Evolutionary conservation across 306 rosid species (phyloP).

Genomic region (Sechiopsis laciniata): DNA sequence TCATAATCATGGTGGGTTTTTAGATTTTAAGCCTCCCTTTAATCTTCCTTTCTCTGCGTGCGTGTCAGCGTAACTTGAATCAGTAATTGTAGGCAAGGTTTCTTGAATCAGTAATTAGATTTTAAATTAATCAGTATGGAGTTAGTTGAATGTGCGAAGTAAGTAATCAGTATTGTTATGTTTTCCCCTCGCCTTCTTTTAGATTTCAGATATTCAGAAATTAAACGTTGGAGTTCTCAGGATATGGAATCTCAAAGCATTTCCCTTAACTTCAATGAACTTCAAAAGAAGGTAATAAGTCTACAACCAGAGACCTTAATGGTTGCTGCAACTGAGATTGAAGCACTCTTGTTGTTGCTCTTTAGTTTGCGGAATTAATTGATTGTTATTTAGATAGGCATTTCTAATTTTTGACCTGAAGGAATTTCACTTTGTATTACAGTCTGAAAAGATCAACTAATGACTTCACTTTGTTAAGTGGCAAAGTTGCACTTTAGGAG

Average conservation of each 20-base stretch:
- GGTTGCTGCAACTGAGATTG: not conserved
- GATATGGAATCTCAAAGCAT: conserved; percentile 27
- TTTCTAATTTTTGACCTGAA: not conserved
- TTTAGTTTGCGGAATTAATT: not conserved
- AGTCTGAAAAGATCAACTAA: not conserved
- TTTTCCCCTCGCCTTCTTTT: conserved; percentile 22
- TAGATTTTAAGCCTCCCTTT: not conserved
- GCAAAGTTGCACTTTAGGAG: too few species aligned
- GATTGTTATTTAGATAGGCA: not conserved
- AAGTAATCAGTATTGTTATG: too few species aligned
- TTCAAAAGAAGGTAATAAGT: conserved; percentile 39
- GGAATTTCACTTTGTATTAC: not conserved
- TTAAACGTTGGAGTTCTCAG: conserved; percentile 30
- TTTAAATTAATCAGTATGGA: too few species aligned
- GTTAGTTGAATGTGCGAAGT: too few species aligned
- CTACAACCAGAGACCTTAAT: not conserved
- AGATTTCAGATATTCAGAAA: conserved; percentile 17
- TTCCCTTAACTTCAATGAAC: conserved; percentile 27
- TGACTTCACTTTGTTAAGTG: not conserved
- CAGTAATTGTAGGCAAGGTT: too few species aligned
- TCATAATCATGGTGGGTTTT: not conserved
- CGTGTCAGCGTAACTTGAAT: not conserved
- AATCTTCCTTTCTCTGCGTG: not conserved
- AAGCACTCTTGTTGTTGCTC: not conserved
- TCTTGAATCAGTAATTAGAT: not conserved